Conservation (phyloP, 2,329 filamentous ascomycete species). For the Aspergillus pseudoviridinutans region DNA sequence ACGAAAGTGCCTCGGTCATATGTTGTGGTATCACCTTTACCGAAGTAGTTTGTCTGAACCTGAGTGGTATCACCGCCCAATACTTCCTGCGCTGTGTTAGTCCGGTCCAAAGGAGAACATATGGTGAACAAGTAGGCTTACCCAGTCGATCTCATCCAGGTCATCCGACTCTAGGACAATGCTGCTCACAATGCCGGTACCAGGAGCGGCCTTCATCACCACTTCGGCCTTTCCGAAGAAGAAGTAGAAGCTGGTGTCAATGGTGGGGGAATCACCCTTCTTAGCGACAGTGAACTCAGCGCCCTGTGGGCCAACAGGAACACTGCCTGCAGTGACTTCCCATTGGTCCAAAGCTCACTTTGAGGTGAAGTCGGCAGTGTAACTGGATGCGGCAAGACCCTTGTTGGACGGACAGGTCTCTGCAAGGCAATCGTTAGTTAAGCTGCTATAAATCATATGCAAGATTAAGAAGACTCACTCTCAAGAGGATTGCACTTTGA, state of each 20-base stretch:
- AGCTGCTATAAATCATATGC: neutral
- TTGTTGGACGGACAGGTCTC: constrained; percentile 62
- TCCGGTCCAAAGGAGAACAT: neutral
- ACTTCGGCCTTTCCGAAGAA: constrained; percentile 94
- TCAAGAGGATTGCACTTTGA: constrained; percentile 68
- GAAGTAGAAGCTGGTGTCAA: constrained; percentile 90
- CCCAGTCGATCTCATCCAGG: constrained; percentile 94
- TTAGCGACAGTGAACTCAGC: constrained; percentile 74
- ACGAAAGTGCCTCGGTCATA: constrained; percentile 86
- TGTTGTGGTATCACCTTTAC: constrained; percentile 73
- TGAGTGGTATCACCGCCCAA: constrained; percentile 32
- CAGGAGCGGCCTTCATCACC: constrained; percentile 78
- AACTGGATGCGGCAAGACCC: constrained; percentile 55
- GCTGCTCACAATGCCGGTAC: constrained; percentile 86
- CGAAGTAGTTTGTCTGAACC: constrained; percentile 88
- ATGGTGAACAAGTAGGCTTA: constrained; percentile 62
- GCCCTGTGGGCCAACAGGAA: constrained; percentile 67
- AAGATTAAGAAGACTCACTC: constrained; percentile 14
- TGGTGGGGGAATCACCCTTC: constrained; percentile 78
- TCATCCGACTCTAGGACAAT: constrained; percentile 89
- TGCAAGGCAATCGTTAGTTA: constrained; percentile 18
- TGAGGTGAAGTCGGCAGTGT: constrained; percentile 40
- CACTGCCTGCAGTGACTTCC: constrained; percentile 62
- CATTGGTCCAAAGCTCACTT: constrained; percentile 55
- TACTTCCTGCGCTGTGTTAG: constrained; percentile 26